A percentile compares a stretch with the other conserved stretches of the same genome.
Conservation (phyloP, 306 rosid genomes). For the Trifolium dubium region DNA sequence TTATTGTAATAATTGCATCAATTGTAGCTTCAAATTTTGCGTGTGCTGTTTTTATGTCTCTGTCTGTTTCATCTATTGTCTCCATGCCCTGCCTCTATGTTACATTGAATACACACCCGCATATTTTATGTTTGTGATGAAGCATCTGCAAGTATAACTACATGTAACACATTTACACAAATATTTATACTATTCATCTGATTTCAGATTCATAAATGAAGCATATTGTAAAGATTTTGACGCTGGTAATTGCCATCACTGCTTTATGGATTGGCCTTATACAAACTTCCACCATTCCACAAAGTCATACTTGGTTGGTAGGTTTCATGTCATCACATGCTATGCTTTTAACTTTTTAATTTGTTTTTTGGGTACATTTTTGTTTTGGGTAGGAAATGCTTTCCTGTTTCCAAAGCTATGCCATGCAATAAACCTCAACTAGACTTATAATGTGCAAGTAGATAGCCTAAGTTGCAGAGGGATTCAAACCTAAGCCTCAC, state of each 20-base stretch:
- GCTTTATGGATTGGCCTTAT: constrained; percentile 82
- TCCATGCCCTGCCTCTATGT: background rate
- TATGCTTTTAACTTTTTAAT: constrained; percentile 16
- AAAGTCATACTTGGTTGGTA: constrained; percentile 80
- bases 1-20: background rate
- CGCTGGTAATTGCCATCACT: constrained; percentile 63
- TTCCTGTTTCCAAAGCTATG: constrained; percentile 17
- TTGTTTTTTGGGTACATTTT: background rate
- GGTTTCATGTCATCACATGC: constrained; percentile 42
- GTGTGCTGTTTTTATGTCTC: background rate
- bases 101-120: background rate
- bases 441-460: background rate
- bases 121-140: constrained; percentile 23
- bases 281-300: constrained; percentile 59
- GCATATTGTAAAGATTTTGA: constrained; percentile 78
- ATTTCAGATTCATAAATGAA: constrained; percentile 59
- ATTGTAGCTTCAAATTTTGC: background rate
- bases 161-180: background rate
- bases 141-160: constrained; percentile 12
- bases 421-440: constrained; percentile 2
- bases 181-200: constrained; percentile 5
- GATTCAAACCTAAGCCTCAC: constrained; percentile 20
- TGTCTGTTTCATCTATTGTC: background rate
- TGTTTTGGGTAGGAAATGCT: constrained; percentile 11
- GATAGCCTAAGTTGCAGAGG: constrained; percentile 2